phyloP scores from a whole-genome alignment of 352 stramenopile species.

The Thraustotheca clavata region DNA sequence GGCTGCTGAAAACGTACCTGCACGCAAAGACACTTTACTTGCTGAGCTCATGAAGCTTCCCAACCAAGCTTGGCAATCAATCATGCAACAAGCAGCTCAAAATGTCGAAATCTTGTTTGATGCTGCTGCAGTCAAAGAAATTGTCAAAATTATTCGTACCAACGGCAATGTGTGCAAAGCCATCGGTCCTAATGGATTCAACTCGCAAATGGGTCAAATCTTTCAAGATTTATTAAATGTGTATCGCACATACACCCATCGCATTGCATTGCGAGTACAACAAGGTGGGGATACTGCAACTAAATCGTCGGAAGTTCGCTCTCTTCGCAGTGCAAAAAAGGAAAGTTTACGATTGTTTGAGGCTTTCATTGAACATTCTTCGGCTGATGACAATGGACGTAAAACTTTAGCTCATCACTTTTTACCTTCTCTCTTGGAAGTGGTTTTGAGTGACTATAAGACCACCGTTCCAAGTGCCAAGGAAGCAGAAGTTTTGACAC shows the following conservation, averaged over 20 bases:
- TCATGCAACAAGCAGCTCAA: constrained; percentile 66
- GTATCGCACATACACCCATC: constrained; percentile 97
- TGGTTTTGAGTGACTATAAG: constrained; percentile 95
- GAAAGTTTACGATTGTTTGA: constrained; percentile 95
- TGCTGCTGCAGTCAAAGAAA: constrained; percentile 73
- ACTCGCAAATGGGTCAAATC: constrained; percentile 95
- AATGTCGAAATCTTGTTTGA: constrained; percentile 79
- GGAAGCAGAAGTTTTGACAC: constrained; percentile 89
- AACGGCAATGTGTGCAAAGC: constrained; percentile 95
- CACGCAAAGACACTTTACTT: constrained; percentile 87
- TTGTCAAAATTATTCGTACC: constrained; percentile 98
- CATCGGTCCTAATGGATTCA: constrained; percentile 93
- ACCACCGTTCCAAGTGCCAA: constrained; percentile 57
- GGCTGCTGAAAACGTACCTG: constrained; percentile 59
- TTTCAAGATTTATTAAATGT: constrained; percentile 99
- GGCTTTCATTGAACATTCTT: constrained; percentile 90
- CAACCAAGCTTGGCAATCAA: constrained; percentile 87
- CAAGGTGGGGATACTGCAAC: constrained; percentile 91
- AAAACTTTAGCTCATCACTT: constrained; percentile 90
- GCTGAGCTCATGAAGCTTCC: constrained; percentile 93
- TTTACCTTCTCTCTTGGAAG: constrained; percentile 94
- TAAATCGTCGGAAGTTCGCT: constrained; percentile 88
- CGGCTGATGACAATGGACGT: constrained; percentile 53
- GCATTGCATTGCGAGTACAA: constrained; percentile 87
- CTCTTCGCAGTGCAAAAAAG: constrained; percentile 95